Evolutionary conservation across 495 filamentous ascomycete species (phyloP).

Genomic region (Halenospora varia): DNA sequence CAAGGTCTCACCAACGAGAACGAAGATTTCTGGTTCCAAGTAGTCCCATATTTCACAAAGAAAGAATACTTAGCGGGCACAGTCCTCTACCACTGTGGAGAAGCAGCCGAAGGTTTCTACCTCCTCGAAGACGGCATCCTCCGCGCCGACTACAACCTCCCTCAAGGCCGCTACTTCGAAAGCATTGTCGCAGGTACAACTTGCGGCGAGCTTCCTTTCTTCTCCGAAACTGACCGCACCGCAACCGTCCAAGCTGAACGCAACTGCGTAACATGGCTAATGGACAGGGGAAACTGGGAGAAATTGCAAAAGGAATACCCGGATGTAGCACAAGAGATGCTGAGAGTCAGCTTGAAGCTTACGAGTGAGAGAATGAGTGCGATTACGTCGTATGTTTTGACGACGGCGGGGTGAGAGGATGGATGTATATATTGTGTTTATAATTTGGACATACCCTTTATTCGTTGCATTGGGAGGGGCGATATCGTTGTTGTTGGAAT

Average conservation of each 20-base stretch:
- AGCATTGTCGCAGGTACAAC: constrained; percentile 92
- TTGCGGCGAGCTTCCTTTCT: constrained; percentile 94
- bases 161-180: constrained; percentile 85
- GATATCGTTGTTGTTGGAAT: too few relatives aligned
- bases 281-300: constrained; percentile 67
- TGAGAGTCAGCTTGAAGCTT: constrained; percentile 80
- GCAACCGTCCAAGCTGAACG: constrained; percentile 81
- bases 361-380: constrained; percentile 87
- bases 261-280: constrained; percentile 76
- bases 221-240: constrained; percentile 80
- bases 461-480: neutral
- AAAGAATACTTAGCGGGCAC: constrained; percentile 61
- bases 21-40: constrained; percentile 92
- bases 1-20: constrained; percentile 75
- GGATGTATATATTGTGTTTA: neutral
- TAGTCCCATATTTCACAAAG: constrained; percentile 65
- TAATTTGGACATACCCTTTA: neutral
- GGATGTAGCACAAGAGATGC: constrained; percentile 76
- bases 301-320: constrained; percentile 62
- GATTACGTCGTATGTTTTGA: constrained; percentile 66
- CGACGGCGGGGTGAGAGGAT: constrained; percentile 21
- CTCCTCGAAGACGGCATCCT: constrained; percentile 88
- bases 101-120: constrained; percentile 74
- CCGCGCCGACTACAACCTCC: constrained; percentile 81
- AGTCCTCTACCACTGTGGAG: constrained; percentile 72